Evolutionary conservation across 176 grass and related monocot species (phyloP).

Genomic region (Cymbopogon citratus): DNA sequence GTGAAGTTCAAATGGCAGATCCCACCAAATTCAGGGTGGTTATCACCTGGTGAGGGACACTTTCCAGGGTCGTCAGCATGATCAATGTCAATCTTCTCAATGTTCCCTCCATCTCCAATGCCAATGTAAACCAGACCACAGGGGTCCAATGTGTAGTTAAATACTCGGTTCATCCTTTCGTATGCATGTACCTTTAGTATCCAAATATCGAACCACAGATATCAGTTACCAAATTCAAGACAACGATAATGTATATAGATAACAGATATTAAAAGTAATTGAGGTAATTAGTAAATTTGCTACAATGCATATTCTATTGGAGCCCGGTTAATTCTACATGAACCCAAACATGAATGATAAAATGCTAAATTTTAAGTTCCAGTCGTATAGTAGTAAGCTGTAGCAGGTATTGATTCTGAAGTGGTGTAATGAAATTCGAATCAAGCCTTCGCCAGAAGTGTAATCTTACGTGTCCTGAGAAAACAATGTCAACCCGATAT

Average conservation of each 20-base stretch:
- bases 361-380: background rate
- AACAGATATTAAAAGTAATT: background rate
- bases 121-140: conserved; percentile 80
- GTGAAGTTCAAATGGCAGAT: conserved; percentile 85
- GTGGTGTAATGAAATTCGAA: background rate
- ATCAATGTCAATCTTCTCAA: conserved; percentile 67
- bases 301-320: background rate
- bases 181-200: conserved; percentile 75
- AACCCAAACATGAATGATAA: background rate
- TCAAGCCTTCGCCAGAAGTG: background rate
- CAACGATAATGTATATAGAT: background rate
- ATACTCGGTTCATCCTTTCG: conserved; percentile 85
- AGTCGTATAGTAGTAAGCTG: background rate
- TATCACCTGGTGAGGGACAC: conserved; percentile 57
- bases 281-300: background rate
- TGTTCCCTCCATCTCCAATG: conserved; percentile 84
- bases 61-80: conserved; percentile 75
- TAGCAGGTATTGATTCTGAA: background rate
- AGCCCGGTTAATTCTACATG: background rate
- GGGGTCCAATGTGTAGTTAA: conserved; percentile 68
- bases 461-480: conserved; percentile 74
- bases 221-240: background rate
- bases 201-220: background rate
- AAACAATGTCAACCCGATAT: conserved; percentile 69
- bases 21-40: conserved; percentile 70